phyloP scores from a whole-genome alignment of 768 basidiomycete species.

The Termitomyces sp. region DNA sequence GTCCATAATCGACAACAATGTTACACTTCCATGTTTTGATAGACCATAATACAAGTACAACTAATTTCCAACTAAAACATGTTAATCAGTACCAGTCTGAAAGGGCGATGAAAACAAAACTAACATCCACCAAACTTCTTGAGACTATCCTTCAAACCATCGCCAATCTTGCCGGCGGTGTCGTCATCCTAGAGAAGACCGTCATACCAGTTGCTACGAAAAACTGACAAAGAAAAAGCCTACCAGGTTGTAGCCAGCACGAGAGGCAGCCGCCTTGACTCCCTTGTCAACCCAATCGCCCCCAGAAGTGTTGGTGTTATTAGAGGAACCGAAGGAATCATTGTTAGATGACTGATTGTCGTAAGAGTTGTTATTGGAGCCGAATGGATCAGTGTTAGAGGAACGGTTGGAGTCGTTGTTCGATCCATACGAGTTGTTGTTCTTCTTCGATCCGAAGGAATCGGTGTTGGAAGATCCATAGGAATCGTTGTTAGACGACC shows the following conservation, averaged over 20 bases:
- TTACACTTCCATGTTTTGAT: background rate
- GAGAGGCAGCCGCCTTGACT: slow-evolving; percentile 29
- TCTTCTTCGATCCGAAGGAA: too few species aligned
- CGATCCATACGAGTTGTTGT: background rate
- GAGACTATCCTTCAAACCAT: slow-evolving; percentile 29
- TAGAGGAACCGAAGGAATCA: slow-evolving; percentile 14
- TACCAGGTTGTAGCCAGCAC: slow-evolving; percentile 41
- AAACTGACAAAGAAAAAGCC: background rate
- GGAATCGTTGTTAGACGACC: too few species aligned
- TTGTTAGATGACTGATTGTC: slow-evolving; percentile 4
- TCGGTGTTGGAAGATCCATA: too few species aligned
- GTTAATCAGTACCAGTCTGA: background rate
- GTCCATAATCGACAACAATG: background rate
- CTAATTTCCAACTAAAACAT: background rate
- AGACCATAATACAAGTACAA: background rate
- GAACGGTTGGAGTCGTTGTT: slow-evolving; percentile 4
- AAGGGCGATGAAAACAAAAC: background rate
- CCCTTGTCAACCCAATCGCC: slow-evolving; percentile 25
- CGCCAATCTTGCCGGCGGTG: slow-evolving; percentile 32
- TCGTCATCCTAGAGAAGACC: slow-evolving; percentile 21
- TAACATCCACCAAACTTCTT: slow-evolving; percentile 28
- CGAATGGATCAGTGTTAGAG: slow-evolving; percentile 3
- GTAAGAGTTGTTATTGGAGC: slow-evolving; percentile 5
- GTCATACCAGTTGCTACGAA: background rate
- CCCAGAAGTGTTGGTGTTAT: slow-evolving; percentile 11